Evolutionary conservation across 2,329 filamentous ascomycete genomes (phyloP), one percentile per base, ranked within the genome.

Genomic region (Fragosphaeria purpurea): DNA sequence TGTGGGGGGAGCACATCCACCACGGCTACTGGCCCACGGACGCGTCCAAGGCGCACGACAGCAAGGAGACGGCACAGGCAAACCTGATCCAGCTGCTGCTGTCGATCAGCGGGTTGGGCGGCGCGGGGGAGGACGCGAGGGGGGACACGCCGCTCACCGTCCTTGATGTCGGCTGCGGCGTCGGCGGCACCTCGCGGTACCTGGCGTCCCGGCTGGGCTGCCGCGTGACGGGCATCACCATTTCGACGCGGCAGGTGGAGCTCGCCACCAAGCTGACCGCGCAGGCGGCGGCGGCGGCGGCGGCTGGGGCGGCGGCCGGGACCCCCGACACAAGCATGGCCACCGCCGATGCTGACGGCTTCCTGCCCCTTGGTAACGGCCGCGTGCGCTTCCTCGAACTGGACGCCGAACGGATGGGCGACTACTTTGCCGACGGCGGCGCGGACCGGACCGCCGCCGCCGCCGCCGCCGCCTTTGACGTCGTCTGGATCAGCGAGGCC

Each of bases 1-100:
- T 82, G 22, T 82, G 78, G 78, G 78, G 78, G 49, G 77, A 80
- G 59, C 78, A 82, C 58, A 81, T 82, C 59, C 79, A 82, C 59
- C 78, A 82, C 55, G 78, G 78, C 49, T 80, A 81, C 61, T 82
- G 78, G 68, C 69, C 73, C 31, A 69, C 70, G 3, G 59, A 61
- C 46, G 67, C 67, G 50, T 68, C 67, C 51, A 68, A 70, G 50
- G 64, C 70, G 0, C 65, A 58, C 13, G 75, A 79, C 55, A 74
- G 70, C 55, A 82, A 81, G 59, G 77, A 82, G 56, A 65, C 69
- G 34, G 77, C 78, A 3, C 79, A 82, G 61, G 60, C 74, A 31
- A 78, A 76, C 57, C 68, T 81, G 35, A 79, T 82, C 59, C 67
- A 70, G 32, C 68, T 80, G 10, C 70, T 82, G 4, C 68, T 81